Percentiles rank a stretch among this genome's conserved stretches.
Conservation (phyloP, 345 rosid species). For the Clarkia xantiana region DNA sequence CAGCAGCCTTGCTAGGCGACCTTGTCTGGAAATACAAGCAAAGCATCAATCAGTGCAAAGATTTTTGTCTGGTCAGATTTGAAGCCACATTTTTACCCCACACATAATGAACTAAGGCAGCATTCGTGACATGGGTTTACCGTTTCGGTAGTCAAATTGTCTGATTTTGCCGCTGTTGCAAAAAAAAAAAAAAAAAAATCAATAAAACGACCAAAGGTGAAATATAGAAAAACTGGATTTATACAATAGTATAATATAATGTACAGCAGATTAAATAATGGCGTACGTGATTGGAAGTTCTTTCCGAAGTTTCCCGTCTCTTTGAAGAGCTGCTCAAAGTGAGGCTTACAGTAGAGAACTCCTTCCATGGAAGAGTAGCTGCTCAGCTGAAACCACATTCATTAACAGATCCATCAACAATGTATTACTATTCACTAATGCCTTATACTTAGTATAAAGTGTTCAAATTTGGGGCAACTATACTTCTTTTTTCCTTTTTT, state of each 20-base stretch:
- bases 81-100: too few relatives aligned
- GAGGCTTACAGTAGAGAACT: slow-evolving; percentile 91
- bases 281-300: slow-evolving; percentile 87
- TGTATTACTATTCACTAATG: too few relatives aligned
- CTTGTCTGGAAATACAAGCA: slow-evolving; percentile 39
- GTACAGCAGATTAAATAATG: not conserved
- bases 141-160: slow-evolving; percentile 75
- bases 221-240: not conserved
- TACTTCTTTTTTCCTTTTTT: too few relatives aligned
- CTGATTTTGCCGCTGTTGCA: slow-evolving; percentile 75
- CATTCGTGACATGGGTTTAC: slow-evolving; percentile 21
- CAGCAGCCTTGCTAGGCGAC: slow-evolving; percentile 86
- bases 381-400: slow-evolving; percentile 45
- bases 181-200: slow-evolving; percentile 25
- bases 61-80: too few relatives aligned
- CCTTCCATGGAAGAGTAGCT: slow-evolving; percentile 98
- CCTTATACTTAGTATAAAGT: too few relatives aligned
- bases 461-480: too few relatives aligned
- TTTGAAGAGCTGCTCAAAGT: slow-evolving; percentile 94
- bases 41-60: not conserved
- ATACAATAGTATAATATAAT: not conserved
- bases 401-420: not conserved
- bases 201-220: not conserved
- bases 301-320: slow-evolving; percentile 85
- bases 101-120: too few relatives aligned